Evolutionary conservation across 2,329 filamentous ascomycete genomes (phyloP), one percentile per base, ranked within the genome.

Genomic region (Aspergillus ustus): DNA sequence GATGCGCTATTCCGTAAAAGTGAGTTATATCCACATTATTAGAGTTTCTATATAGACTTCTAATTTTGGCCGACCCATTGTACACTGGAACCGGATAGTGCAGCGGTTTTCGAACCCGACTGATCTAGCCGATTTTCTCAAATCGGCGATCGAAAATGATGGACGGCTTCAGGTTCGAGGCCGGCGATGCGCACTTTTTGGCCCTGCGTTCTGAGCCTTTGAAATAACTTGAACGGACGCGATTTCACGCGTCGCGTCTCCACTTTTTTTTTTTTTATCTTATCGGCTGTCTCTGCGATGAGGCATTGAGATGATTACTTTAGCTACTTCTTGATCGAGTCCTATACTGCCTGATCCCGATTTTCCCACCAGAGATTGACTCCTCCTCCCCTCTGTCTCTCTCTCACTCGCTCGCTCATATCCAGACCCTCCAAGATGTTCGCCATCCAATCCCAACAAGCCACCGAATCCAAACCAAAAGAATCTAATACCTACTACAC

Each of bases 401-500:
- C 17, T 19, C 2, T 55, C 8, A 7, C 13, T 13, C 20, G 15
- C 15, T 17, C 15, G 34, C 15, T 40, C 15, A 49, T 3, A 25
- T 25, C 25, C 44, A 31, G 19, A 37, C 52, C 4, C 55, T 22
- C 43, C 28, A 40, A 28, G 56, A 79, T 78, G 74, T 76, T 77
- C 57, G 68, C 73, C 58, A 68, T 80, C 52, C 70, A 77, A 63
- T 60, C 73, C 40, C 57, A 69, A 58, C 66, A 68, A 65, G 60
- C 61, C 49, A 50, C 66, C 19, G 57, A 60, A 51, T 65, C 68
- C 15, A 64, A 63, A 37, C 59, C 64, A 17, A 56, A 65, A 4
- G 63, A 69, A 37, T 63, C 61, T 4, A 62, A 66, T 17, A 82
- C 82, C 62, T 81, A 81, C 62, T 81, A 81, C 58, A 86, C 82